phyloP scores from a whole-genome alignment of 352 stramenopile species.

The Pseudoperonospora humuli region DNA sequence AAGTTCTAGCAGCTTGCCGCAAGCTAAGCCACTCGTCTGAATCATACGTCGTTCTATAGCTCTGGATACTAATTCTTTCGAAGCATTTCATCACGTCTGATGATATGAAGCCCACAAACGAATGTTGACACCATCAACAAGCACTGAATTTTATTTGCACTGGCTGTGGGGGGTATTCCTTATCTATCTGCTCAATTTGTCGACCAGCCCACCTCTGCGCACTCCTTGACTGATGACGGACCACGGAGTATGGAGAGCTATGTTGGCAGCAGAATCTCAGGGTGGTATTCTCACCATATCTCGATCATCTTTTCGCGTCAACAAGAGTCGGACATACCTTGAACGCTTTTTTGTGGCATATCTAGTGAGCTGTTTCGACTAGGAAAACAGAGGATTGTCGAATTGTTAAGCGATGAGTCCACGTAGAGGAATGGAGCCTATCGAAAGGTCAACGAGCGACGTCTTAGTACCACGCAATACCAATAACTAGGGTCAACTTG shows the following conservation, averaged over 20 bases:
- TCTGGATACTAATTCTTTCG: constrained; percentile 8
- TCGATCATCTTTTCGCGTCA: constrained; percentile 11
- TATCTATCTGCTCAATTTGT: constrained; percentile 3
- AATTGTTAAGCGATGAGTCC: not conserved
- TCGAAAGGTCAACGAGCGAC: too few species aligned
- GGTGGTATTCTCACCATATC: not conserved
- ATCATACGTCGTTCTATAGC: constrained; percentile 13
- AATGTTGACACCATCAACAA: constrained; percentile 4
- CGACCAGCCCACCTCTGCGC: not conserved
- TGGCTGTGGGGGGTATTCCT: not conserved
- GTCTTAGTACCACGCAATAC: too few species aligned
- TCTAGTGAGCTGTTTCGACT: not conserved
- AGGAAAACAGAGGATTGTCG: not conserved
- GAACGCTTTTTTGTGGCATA: not conserved
- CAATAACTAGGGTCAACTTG: too few species aligned
- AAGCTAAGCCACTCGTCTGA: constrained; percentile 4
- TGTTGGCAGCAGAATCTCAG: constrained; percentile 5
- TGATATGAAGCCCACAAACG: not conserved
- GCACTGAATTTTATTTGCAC: constrained; percentile 5
- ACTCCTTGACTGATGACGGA: constrained; percentile 1
- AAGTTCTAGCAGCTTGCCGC: constrained; percentile 7
- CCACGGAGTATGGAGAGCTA: constrained; percentile 8
- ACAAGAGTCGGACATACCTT: not conserved
- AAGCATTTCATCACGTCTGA: not conserved
- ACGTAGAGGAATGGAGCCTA: too few species aligned